These are phyloP conservation scores for Blastobotrys americana DNA, from an alignment of 805 yeast genomes.

Conservation along the genomic window DNA sequence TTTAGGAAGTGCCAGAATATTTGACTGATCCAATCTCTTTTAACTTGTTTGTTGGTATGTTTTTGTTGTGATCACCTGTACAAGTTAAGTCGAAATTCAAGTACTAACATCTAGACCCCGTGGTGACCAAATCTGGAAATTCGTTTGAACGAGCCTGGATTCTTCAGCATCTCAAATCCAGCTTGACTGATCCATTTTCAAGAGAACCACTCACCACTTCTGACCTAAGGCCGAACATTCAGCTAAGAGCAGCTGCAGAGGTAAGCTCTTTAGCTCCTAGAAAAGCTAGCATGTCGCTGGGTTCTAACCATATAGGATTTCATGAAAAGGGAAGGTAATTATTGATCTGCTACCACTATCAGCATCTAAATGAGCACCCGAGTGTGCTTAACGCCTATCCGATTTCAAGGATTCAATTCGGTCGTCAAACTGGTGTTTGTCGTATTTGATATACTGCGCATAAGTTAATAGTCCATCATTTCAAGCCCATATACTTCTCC, in stretches of 20 bases:
- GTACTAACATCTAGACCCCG: constrained; percentile 33
- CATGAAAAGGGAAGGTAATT: not conserved
- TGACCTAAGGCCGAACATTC: constrained; percentile 38
- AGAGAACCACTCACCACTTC: constrained; percentile 30
- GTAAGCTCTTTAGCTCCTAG: too few species aligned
- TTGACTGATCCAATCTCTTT: constrained; percentile 38
- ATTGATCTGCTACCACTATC: not conserved
- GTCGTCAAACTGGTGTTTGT: constrained; percentile 36
- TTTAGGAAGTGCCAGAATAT: constrained; percentile 33
- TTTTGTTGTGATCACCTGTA: constrained; percentile 8
- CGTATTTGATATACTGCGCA: constrained; percentile 66
- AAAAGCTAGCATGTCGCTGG: too few species aligned
- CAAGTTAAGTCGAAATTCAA: constrained; percentile 1
- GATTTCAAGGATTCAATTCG: constrained; percentile 29
- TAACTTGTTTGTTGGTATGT: constrained; percentile 26
- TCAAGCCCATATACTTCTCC: too few species aligned
- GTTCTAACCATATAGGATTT: not conserved
- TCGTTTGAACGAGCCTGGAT: constrained; percentile 37
- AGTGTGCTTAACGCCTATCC: not conserved
- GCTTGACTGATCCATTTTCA: constrained; percentile 37
- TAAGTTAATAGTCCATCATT: too few species aligned
- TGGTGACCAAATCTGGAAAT: constrained; percentile 39
- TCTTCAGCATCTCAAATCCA: constrained; percentile 33
- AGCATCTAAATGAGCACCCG: too few species aligned
- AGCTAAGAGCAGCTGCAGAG: constrained; percentile 35